phyloP scores from a whole-genome alignment of 495 filamentous ascomycete genomes.

The Penicillium turbatum region DNA sequence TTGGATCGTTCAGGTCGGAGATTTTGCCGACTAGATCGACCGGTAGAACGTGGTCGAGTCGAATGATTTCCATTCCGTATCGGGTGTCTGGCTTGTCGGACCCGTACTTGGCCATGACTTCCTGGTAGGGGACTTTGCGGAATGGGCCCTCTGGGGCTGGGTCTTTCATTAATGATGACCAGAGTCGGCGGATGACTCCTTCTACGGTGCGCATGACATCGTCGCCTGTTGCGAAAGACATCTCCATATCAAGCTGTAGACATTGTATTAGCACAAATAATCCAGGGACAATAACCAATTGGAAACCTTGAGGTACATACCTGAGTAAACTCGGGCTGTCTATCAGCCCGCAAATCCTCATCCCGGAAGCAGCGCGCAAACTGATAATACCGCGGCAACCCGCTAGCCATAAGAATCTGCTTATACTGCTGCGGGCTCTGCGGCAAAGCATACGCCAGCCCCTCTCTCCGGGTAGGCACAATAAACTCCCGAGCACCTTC shows the following conservation, averaged over 20 bases:
- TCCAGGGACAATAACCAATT: background rate
- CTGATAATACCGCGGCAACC: slow-evolving; percentile 78
- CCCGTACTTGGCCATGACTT: slow-evolving; percentile 77
- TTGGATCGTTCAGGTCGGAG: slow-evolving; percentile 52
- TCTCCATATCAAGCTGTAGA: slow-evolving; percentile 79
- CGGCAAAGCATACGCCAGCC: slow-evolving; percentile 81
- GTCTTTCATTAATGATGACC: slow-evolving; percentile 42
- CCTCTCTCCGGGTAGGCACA: slow-evolving; percentile 76
- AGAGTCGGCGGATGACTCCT: slow-evolving; percentile 56
- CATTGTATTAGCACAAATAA: slow-evolving; percentile 1
- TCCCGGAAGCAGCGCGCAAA: slow-evolving; percentile 94
- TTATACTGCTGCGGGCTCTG: slow-evolving; percentile 99
- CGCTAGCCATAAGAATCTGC: slow-evolving; percentile 93
- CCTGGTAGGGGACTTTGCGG: slow-evolving; percentile 61
- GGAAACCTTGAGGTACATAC: slow-evolving; percentile 34
- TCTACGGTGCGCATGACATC: slow-evolving; percentile 72
- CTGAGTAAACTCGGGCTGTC: slow-evolving; percentile 97
- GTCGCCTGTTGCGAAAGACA: slow-evolving; percentile 71
- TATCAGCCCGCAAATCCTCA: slow-evolving; percentile 86
- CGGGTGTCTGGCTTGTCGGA: slow-evolving; percentile 90
- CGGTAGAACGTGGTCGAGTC: slow-evolving; percentile 59
- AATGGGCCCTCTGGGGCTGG: slow-evolving; percentile 47
- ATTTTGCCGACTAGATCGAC: slow-evolving; percentile 69
- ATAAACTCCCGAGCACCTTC: slow-evolving; percentile 94
- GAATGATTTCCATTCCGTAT: slow-evolving; percentile 55